Evolutionary conservation across 2,329 filamentous ascomycete genomes (phyloP).

Genomic region (Sodiomyces alkalinus): DNA sequence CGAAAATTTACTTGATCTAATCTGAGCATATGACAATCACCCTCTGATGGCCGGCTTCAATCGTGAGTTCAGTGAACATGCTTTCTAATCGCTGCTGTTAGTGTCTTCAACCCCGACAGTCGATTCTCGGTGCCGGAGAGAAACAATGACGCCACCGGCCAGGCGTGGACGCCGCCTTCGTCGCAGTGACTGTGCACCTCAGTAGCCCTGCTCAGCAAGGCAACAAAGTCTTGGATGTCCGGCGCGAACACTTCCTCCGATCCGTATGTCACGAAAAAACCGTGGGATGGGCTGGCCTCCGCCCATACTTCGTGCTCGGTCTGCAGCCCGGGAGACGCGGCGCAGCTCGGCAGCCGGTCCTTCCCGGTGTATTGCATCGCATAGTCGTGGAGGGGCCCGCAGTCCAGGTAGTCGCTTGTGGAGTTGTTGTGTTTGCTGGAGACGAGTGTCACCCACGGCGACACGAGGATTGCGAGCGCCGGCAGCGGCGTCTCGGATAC

Average conservation of each 20-base stretch:
- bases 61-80: slow-evolving; percentile 3
- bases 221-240: slow-evolving; percentile 48
- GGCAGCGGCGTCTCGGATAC: slow-evolving; percentile 14
- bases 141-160: slow-evolving; percentile 59
- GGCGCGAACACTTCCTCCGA: slow-evolving; percentile 64
- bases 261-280: slow-evolving; percentile 58
- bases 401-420: slow-evolving; percentile 59
- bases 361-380: slow-evolving; percentile 52
- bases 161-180: slow-evolving; percentile 59
- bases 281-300: slow-evolving; percentile 47
- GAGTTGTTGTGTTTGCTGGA: slow-evolving; percentile 54
- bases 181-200: slow-evolving; percentile 44
- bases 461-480: slow-evolving; percentile 55
- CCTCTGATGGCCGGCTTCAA: too few species aligned
- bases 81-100: slow-evolving; percentile 7
- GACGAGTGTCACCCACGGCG: slow-evolving; percentile 64
- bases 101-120: slow-evolving; percentile 31
- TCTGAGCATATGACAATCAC: slow-evolving; percentile 35
- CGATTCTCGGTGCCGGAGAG: slow-evolving; percentile 34
- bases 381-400: slow-evolving; percentile 50
- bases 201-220: slow-evolving; percentile 35
- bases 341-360: slow-evolving; percentile 18
- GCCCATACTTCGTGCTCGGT: slow-evolving; percentile 51
- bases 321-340: slow-evolving; percentile 53
- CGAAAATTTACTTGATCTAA: slow-evolving; percentile 46